These are phyloP conservation scores for Nakazawaea populi DNA, from an alignment of 805 yeast genomes.

Conservation along the genomic window DNA sequence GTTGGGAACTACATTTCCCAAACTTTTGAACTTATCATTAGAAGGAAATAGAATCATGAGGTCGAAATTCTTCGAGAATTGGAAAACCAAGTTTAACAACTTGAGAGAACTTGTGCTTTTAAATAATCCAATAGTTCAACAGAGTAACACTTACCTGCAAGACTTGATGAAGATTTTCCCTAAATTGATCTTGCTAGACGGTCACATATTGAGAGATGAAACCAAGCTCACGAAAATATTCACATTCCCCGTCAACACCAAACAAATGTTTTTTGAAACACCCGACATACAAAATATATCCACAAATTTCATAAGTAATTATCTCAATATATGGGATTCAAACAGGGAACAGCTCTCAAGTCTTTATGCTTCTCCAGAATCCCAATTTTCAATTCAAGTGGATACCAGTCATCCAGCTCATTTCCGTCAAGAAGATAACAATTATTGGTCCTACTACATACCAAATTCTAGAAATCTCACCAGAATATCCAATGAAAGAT, in stretches of 20 bases:
- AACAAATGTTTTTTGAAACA: constrained; percentile 78
- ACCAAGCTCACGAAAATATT: constrained; percentile 44
- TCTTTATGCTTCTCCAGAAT: constrained; percentile 66
- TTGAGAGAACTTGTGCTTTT: constrained; percentile 72
- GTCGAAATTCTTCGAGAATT: constrained; percentile 56
- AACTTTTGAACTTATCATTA: constrained; percentile 70
- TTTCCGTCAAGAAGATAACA: constrained; percentile 1
- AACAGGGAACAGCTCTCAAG: constrained; percentile 64
- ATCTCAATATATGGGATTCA: constrained; percentile 74
- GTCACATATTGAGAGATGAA: constrained; percentile 72
- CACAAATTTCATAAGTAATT: constrained; percentile 74
- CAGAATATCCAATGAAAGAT: constrained; percentile 48
- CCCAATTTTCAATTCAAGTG: constrained; percentile 78
- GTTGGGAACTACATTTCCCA: constrained; percentile 70
- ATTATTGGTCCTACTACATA: constrained; percentile 60
- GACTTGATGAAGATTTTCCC: constrained; percentile 76
- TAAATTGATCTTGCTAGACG: constrained; percentile 72
- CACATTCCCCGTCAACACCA: constrained; percentile 47
- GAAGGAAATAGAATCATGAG: constrained; percentile 65
- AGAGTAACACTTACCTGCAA: constrained; percentile 38
- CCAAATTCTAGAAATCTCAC: constrained; percentile 73
- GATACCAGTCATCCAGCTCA: constrained; percentile 48
- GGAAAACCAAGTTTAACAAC: constrained; percentile 69
- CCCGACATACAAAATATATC: constrained; percentile 62
- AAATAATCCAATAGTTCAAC: constrained; percentile 67